A percentile compares a stretch with the other conserved stretches of the same genome.
Conservation (phyloP, 139 green algal species). For the Chlamydomonas sphaeroides region DNA sequence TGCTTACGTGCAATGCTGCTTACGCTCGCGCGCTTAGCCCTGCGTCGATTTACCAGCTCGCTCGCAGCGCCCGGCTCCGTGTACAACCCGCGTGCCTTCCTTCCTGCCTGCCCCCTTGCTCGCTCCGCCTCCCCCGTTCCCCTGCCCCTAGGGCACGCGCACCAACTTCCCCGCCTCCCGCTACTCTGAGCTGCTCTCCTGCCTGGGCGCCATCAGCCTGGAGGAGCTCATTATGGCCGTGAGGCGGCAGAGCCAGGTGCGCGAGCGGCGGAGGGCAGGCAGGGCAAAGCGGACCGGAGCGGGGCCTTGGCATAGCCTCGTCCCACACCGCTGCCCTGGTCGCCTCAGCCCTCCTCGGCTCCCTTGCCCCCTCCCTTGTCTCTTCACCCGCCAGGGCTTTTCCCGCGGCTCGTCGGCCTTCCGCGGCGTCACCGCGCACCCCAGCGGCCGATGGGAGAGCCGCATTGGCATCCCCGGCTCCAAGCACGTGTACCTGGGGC, state of each 20-base stretch:
- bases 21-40: too few species aligned
- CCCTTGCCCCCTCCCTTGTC: background rate
- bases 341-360: background rate
- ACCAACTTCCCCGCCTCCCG: slow-evolving; percentile 52
- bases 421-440: slow-evolving; percentile 88
- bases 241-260: slow-evolving; percentile 72
- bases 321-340: background rate
- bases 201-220: slow-evolving; percentile 80
- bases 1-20: too few species aligned
- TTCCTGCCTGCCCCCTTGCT: background rate
- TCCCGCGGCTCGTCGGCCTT: slow-evolving; percentile 83
- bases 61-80: too few species aligned
- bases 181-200: slow-evolving; percentile 80
- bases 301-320: too few species aligned
- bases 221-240: slow-evolving; percentile 95
- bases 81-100: background rate
- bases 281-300: too few species aligned
- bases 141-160: slow-evolving; percentile 12
- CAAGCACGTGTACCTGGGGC: slow-evolving; percentile 86
- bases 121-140: background rate
- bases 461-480: slow-evolving; percentile 86
- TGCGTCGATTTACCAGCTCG: too few species aligned
- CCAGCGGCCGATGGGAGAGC: slow-evolving; percentile 86
- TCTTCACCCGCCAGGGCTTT: slow-evolving; percentile 83
- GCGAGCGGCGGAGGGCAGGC: background rate